Base-by-base conservation (phyloP, 2,329 filamentous ascomycete genomes). In the Pestalotiopsis sp. region DNA sequence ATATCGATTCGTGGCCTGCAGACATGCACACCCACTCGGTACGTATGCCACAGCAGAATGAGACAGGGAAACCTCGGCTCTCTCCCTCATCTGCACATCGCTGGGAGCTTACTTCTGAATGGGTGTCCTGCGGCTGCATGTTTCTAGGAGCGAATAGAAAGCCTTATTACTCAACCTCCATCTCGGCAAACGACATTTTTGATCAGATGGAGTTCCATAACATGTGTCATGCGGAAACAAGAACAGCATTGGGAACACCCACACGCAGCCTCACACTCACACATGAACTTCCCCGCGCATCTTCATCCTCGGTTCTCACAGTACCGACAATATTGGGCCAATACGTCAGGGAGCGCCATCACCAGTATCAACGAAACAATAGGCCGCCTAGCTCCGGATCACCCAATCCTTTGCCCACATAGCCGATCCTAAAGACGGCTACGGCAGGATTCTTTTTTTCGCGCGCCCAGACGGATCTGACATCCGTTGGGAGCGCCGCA, bases 401-500 rank as follows among this genome's bases (percentile, higher is more conserved):
- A 52, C 17, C 17, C 45, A 52, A 52, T 52, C n/a, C 45, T 52
- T 52, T 52, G 45, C 45, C 45, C 45, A 52, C 45, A 52, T 52
- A 52, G 20, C 17, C 45, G 45, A 52, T 52, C 17, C 45, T 52
- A 17, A n/a, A 52, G 45, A 38, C 20, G 59, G 25, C 27, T 62
- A 36, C 59, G 59, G n/a, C 14, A 20, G n/a, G 31, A 62, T 20
- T 36, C 31, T 36, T 9, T 36, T 36, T 9, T 38, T 17, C 27
- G 36, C 27, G 11, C 39, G 59, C 59, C 59, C 36, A 62, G 57
- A 39, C 59, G 59, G 59, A 62, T 36, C 25, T 20, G 25, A 39
- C 59, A 38, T 39, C 59, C 59, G 59, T 31, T 62, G 59, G 17
- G 31, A 62, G 31, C 59, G 59, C 59, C 59, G 59, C 59, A 62